phyloP scores from a whole-genome alignment of 306 rosid species.

The Castanopsis chinensis region DNA sequence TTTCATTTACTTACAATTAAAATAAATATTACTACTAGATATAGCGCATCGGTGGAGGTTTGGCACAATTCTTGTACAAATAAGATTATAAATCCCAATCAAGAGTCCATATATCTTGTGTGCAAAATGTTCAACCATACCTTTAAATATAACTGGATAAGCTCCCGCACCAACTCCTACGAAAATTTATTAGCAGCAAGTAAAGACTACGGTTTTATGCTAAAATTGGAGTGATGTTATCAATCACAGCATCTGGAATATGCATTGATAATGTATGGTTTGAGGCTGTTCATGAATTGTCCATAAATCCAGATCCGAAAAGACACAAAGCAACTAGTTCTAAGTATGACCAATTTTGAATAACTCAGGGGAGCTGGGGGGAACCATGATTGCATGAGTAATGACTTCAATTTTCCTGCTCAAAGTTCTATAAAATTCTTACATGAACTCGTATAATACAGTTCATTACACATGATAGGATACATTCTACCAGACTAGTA shows the following conservation, averaged over 20 bases:
- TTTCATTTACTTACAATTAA: no score
- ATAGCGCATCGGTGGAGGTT: no score
- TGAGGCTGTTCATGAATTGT: no score
- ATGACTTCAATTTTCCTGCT: neutral
- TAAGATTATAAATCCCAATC: no score
- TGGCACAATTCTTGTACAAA: no score
- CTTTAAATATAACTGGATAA: neutral
- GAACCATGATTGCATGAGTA: no score
- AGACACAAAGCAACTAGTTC: neutral
- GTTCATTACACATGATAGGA: neutral
- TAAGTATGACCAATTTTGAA: neutral
- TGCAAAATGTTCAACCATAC: no score
- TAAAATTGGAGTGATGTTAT: neutral
- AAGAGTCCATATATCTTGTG: no score
- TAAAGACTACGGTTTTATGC: neutral
- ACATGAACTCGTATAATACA: neutral
- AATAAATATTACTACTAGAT: no score
- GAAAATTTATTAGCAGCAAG: neutral
- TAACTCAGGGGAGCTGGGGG: no score
- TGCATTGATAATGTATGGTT: no score
- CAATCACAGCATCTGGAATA: neutral
- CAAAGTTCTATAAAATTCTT: neutral
- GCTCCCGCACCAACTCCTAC: neutral
- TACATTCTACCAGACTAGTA: neutral
- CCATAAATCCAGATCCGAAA: neutral